Base-by-base conservation (phyloP, 2,329 filamentous ascomycete genomes). In the Aspergillus oerlinghausenensis region DNA sequence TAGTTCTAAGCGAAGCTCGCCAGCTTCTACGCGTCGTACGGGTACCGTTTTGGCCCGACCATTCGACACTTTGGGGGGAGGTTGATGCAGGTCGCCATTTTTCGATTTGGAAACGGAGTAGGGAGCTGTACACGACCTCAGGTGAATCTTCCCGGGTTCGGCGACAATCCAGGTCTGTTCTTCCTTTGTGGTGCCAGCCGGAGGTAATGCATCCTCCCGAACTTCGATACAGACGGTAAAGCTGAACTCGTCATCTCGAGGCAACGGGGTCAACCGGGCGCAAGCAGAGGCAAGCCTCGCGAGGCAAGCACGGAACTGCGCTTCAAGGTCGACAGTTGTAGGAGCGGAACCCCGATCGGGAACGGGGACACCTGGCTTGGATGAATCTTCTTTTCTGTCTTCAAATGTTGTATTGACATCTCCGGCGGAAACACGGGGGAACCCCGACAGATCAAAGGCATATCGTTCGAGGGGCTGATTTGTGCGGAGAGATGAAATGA, bases 1-100 rank as follows among this genome's bases (percentile, higher is more conserved):
- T 56, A 86, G 79, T 69, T 89, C 87, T 65, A 89, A 80, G 25
- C 82, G 75, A 68, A 89, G 82, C 57, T 87, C 84, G 3, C 86
- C 87, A 2, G 84, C 82, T 63, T 86, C 82, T 19, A 89, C 80
- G 32, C 80, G 79, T 60, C 87, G 78, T 48, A 90, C 77, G 1
- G 87, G 84, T 50, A 80, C 82, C 11, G 83, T 85, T 65, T 77
- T 82, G 32, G 78, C 76, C 8, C 82, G 81, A 25, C 80, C 82
- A 57, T 72, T 73, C 23, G 73, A 73, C 51, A 65, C 65, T 59
- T 65, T 67, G 40, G 67, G 64, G 10, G 70, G 63, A 21, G 64
- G 65, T 57, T 72, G 67, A 58, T 76, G 65, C 60, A 69, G 60
- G 65, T 74, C 56, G 60, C 73, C 67, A 56, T 71, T 74, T 48